Base-by-base conservation (phyloP, 139 green algal species). In the Limnomonas spitsbergensis region DNA sequence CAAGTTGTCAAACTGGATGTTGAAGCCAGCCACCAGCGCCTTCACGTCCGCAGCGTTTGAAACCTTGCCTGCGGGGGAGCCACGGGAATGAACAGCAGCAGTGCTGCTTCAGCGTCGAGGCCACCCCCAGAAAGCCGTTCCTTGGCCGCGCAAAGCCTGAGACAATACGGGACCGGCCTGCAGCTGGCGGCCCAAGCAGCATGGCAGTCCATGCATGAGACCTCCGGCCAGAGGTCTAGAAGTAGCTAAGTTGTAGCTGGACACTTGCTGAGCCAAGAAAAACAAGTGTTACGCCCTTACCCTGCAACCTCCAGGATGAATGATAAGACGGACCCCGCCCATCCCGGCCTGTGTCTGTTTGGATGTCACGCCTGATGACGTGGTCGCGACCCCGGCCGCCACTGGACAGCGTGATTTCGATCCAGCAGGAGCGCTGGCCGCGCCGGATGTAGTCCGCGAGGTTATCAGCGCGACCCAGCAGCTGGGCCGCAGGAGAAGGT, bases 1-100 rank as follows among this genome's bases (percentile, higher is more conserved):
- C 6, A 99, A 84, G 88, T 99, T 99, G 80, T 97, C 93, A 40
- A 99, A 88, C 88, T 99, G 96, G 24, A 99, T 91, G 80, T 97
- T 93, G 31, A 96, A 81, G 0, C 82, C 61, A 24, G 83, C 82
- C 36, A 95, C 80, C 14, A 91, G 54, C 6, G 87, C 77, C 78
- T 89, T 69, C 2, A 98, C 89, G 0, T 94, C 86, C 53, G 78
- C 77, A 20, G 47, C 47, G n/a, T n/a, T n/a, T n/a, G n/a, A n/a
- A n/a, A n/a, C n/a, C n/a, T n/a, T n/a, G n/a, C n/a, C n/a, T n/a
- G n/a, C n/a, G n/a, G n/a, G n/a, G n/a, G n/a, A n/a, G n/a, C n/a
- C n/a, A n/a, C n/a, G n/a, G n/a, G n/a, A n/a, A n/a, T n/a, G n/a
- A n/a, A n/a, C n/a, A n/a, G n/a, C n/a, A n/a, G n/a, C n/a, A n/a